Base-by-base conservation (phyloP, 2,329 filamentous ascomycete species). In the Capronia americana region DNA sequence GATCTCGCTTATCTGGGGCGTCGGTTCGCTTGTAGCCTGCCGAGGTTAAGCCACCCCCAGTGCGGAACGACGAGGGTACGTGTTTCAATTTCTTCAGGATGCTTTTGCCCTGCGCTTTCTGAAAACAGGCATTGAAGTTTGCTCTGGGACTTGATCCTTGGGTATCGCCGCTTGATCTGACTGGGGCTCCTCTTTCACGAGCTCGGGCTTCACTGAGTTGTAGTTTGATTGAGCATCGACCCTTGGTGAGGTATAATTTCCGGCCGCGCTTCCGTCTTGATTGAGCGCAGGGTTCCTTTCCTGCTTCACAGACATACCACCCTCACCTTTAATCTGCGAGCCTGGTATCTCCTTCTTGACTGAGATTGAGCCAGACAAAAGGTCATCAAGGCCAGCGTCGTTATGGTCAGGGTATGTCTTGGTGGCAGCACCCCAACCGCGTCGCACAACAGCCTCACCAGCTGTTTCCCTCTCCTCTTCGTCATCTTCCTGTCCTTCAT, bases 91-190 rank as follows among this genome's bases (percentile, higher is more conserved):
- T 17, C n/a, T 78, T 71, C 76, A 79, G 71, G 77, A 76, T 57
- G 75, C 72, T 72, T 82, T 83, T 2, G 79, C 76, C 69, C 81
- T 83, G 69, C 81, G 80, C 69, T 82, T 83, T 70, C 83, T 83
- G 75, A 83, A 83, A 24, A 83, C 71, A 48, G 82, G 71, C 10
- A 64, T 54, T 20, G 64, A 51, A 30, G 60, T 50, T 10, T 67
- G 75, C 3, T 76, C 77, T 38, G 61, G 65, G 23, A 69, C 64
- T 23, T 60, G 63, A 57, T 56, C 54, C 20, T 64, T 48, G 17
- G 59, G 26, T 58, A 6, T 28, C 11, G 32, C 12, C 50, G 61
- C 6, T 60, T 24, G 30, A 55, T 48, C n/a, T 44, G 63, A 59
- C 30, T 54, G 57, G 4, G 67, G 41, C 20, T 76, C 76, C 67